These are phyloP conservation scores for Nitzschia putrida DNA, from an alignment of 108 stramenopile species.

Conservation along the genomic window DNA sequence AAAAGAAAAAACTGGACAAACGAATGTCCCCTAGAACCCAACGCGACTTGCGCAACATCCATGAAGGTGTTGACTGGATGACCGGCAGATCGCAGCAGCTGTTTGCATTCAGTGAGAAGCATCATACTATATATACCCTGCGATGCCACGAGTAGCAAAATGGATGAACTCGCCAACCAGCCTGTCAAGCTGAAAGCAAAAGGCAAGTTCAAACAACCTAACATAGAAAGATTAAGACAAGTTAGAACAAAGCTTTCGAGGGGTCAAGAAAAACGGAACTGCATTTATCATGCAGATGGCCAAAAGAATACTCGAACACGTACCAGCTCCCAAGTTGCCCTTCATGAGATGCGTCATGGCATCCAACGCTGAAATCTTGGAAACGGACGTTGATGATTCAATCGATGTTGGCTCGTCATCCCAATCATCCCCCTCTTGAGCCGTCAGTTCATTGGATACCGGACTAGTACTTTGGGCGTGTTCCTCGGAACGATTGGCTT, in stretches of 20 bases:
- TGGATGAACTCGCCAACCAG: neutral
- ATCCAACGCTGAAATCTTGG: constrained; percentile 28
- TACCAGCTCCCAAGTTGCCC: constrained; percentile 48
- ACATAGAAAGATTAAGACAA: neutral
- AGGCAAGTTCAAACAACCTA: constrained; percentile 42
- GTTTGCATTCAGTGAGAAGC: constrained; percentile 34
- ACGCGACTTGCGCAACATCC: constrained; percentile 36
- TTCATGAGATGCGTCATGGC: constrained; percentile 39
- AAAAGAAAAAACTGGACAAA: constrained; percentile 38
- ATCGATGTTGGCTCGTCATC: too few relatives aligned
- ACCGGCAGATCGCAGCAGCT: neutral
- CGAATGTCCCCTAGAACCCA: constrained; percentile 17
- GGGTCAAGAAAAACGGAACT: too few relatives aligned
- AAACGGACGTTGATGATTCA: too few relatives aligned
- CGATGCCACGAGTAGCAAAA: constrained; percentile 32
- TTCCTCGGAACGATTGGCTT: too few relatives aligned
- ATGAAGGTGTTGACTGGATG: constrained; percentile 28
- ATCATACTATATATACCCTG: constrained; percentile 52
- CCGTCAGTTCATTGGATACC: too few relatives aligned
- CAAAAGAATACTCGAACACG: neutral
- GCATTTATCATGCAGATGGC: neutral
- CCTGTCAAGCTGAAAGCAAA: constrained; percentile 41
- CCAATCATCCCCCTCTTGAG: too few relatives aligned
- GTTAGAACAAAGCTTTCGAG: too few relatives aligned
- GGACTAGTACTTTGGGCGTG: too few relatives aligned